These are phyloP conservation scores for Smittium mucronatum DNA, from an alignment of 371 early-diverging fungal genomes.

Conservation along the genomic window DNA sequence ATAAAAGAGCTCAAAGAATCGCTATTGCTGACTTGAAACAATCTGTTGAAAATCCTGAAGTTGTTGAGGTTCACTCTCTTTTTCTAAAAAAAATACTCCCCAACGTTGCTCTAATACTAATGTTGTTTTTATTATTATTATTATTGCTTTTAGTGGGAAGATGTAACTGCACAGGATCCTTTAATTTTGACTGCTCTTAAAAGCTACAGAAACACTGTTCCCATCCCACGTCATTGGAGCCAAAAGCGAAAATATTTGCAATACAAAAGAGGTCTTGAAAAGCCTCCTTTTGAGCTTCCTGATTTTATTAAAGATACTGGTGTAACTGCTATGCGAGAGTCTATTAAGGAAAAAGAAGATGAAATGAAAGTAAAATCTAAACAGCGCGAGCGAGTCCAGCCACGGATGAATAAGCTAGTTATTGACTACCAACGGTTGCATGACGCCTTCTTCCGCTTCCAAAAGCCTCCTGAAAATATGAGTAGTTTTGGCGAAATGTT, in stretches of 20 bases:
- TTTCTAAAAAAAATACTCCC: too few species aligned
- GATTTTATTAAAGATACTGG: conserved; percentile 95
- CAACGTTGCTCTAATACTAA: conserved; percentile 75
- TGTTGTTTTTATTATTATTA: too few species aligned
- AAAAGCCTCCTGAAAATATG: conserved; percentile 60
- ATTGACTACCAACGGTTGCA: conserved; percentile 93
- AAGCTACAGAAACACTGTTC: conserved; percentile 81
- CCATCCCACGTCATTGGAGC: conserved; percentile 93
- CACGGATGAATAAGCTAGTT: conserved; percentile 91
- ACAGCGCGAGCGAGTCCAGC: conserved; percentile 75
- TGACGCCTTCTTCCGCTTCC: conserved; percentile 94
- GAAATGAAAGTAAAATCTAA: conserved; percentile 65
- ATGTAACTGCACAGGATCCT: too few species aligned
- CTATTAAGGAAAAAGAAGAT: conserved; percentile 77
- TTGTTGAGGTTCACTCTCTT: conserved; percentile 90
- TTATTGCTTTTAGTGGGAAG: too few species aligned
- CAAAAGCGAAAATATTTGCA: conserved; percentile 93
- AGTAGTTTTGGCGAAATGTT: conserved; percentile 85
- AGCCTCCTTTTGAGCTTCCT: conserved; percentile 90
- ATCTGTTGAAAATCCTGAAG: conserved; percentile 79
- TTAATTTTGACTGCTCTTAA: conserved; percentile 83
- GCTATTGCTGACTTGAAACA: conserved; percentile 89
- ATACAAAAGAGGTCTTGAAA: conserved; percentile 91
- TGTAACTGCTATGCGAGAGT: conserved; percentile 88
- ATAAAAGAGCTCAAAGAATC: conserved; percentile 39